These are phyloP conservation scores for Vachellia collinsii DNA, from an alignment of 306 rosid species.

Conservation along the genomic window DNA sequence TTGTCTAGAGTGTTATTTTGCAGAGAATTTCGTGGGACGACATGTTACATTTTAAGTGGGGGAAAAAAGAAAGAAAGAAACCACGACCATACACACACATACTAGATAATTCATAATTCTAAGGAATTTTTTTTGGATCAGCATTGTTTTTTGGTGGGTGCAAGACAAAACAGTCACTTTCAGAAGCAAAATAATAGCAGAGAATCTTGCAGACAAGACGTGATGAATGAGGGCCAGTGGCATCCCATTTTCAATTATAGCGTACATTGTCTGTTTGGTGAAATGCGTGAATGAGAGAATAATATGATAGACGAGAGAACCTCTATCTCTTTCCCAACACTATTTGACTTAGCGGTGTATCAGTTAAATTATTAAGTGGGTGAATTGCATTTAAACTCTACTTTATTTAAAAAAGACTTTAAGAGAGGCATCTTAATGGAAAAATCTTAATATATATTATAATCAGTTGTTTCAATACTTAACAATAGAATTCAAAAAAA, in stretches of 20 bases:
- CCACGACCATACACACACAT: not conserved
- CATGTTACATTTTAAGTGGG: not conserved
- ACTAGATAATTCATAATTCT: not conserved
- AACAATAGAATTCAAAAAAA: too few species aligned
- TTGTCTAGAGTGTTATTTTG: not conserved
- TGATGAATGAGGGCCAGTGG: constrained; percentile 54
- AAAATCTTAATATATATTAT: too few species aligned
- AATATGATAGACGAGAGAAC: constrained; percentile 54
- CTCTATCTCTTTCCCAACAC: not conserved
- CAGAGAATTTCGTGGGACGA: not conserved
- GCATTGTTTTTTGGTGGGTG: not conserved
- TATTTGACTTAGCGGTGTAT: too few species aligned
- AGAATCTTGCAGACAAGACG: constrained; percentile 77
- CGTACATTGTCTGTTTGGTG: constrained; percentile 46
- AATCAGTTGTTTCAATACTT: too few species aligned
- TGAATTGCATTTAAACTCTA: too few species aligned
- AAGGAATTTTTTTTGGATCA: not conserved
- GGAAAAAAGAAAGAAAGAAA: not conserved
- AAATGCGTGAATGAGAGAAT: constrained; percentile 44
- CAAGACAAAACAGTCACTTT: constrained; percentile 70
- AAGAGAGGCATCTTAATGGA: too few species aligned
- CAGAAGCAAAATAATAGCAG: constrained; percentile 66
- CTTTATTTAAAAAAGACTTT: too few species aligned
- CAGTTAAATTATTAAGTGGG: too few species aligned
- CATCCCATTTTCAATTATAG: constrained; percentile 48